Evolutionary conservation across 1,139 yeast species (phyloP).

Genomic region (Yamadazyma triangularis): DNA sequence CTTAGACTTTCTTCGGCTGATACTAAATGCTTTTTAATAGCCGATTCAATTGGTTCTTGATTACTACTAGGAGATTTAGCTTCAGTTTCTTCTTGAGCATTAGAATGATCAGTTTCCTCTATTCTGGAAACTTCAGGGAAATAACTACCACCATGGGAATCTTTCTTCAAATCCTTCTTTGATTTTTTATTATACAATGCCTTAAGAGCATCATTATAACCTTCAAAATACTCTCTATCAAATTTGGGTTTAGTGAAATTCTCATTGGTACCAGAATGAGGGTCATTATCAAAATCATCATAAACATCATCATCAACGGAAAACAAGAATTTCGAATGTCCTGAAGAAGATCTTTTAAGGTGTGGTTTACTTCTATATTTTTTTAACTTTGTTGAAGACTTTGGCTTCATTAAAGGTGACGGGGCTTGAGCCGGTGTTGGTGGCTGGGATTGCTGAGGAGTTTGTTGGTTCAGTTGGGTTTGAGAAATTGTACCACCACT

Average conservation of each 20-base stretch:
- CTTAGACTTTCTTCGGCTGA: slow-evolving; percentile 19
- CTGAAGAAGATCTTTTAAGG: slow-evolving; percentile 20
- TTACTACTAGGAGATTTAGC: background rate
- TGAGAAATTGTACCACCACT: slow-evolving; percentile 3
- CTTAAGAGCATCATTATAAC: slow-evolving; percentile 65
- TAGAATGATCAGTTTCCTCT: slow-evolving; percentile 4
- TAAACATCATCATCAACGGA: slow-evolving; percentile 70
- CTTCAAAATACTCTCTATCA: slow-evolving; percentile 65
- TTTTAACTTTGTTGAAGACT: slow-evolving; percentile 12
- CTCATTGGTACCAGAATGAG: slow-evolving; percentile 11
- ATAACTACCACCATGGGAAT: slow-evolving; percentile 5
- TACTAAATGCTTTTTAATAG: slow-evolving; percentile 14
- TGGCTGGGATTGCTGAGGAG: slow-evolving; percentile 3
- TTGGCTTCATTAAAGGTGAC: slow-evolving; percentile 14
- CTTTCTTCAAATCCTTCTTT: slow-evolving; percentile 7
- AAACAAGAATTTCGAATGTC: slow-evolving; percentile 39
- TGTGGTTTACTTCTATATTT: slow-evolving; percentile 15
- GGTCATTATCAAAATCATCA: slow-evolving; percentile 48
- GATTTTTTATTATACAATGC: slow-evolving; percentile 26
- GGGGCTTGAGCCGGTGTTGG: background rate
- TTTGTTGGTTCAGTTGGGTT: background rate
- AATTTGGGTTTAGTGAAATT: slow-evolving; percentile 11
- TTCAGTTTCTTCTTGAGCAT: no score
- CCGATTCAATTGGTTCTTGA: slow-evolving; percentile 11
- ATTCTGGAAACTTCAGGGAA: slow-evolving; percentile 9